Evolutionary conservation across 306 rosid species (phyloP).

Genomic region (Sesbania bispinosa): DNA sequence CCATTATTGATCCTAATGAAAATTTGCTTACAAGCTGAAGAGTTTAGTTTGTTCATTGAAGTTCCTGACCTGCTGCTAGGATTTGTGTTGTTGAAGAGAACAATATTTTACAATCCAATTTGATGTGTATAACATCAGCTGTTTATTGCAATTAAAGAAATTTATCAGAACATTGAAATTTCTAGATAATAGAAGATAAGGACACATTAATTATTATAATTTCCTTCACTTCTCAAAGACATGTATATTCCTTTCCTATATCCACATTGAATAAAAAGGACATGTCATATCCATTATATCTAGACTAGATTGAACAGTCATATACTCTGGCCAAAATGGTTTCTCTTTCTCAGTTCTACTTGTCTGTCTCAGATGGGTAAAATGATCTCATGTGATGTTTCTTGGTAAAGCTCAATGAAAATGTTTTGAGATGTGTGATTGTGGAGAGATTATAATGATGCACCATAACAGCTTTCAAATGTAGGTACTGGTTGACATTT

Average conservation of each 20-base stretch:
- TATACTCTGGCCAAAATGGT: not conserved
- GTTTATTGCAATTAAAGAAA: not conserved
- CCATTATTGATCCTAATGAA: not conserved
- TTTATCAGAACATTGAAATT: not conserved
- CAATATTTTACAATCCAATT: not conserved
- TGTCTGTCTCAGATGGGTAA: not conserved
- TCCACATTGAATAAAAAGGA: not conserved
- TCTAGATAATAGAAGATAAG: not conserved
- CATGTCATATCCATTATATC: not conserved
- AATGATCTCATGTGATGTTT: not conserved
- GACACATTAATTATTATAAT: not conserved
- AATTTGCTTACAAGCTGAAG: not conserved
- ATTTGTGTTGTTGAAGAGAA: not conserved
- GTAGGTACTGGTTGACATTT: not conserved
- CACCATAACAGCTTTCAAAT: not conserved
- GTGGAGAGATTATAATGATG: not conserved
- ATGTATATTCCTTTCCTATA: not conserved
- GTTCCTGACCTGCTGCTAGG: too few relatives aligned
- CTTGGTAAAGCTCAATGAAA: not conserved
- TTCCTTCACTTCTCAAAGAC: not conserved
- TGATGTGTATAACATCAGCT: not conserved
- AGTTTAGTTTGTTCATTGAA: not conserved
- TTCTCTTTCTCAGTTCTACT: not conserved
- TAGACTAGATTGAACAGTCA: not conserved
- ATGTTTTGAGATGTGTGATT: not conserved